Conservation (phyloP, 2,329 filamentous ascomycete species). For the Alternaria sp. region DNA sequence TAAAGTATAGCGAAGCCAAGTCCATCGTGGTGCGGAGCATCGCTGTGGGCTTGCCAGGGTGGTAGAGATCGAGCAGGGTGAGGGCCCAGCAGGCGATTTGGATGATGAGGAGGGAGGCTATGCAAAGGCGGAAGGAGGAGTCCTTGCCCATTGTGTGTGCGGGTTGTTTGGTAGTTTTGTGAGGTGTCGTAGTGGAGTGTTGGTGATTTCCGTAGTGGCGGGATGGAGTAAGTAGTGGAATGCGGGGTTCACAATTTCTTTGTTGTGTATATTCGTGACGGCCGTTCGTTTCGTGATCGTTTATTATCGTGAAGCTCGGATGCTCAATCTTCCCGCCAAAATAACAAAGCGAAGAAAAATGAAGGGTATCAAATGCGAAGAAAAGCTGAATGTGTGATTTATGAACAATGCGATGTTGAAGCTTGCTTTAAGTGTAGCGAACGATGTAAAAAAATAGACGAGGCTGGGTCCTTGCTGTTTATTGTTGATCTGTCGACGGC, state of each 20-base stretch:
- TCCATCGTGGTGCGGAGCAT: slow-evolving; percentile 30
- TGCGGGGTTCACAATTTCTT: neutral
- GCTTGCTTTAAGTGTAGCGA: neutral
- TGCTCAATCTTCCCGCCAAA: neutral
- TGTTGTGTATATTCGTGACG: neutral
- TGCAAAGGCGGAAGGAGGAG: slow-evolving; percentile 35
- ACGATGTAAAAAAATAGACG: neutral
- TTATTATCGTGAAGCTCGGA: neutral
- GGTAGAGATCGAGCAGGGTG: slow-evolving; percentile 39
- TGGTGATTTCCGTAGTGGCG: neutral
- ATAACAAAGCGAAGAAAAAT: neutral
- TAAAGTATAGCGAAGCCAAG: slow-evolving; percentile 11
- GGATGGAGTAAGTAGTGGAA: neutral
- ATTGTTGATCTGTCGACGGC: neutral
- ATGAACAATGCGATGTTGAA: neutral
- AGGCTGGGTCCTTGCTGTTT: neutral
- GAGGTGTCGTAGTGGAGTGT: neutral
- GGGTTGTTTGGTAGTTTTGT: neutral
- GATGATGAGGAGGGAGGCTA: slow-evolving; percentile 39
- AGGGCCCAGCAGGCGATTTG: slow-evolving; percentile 42
- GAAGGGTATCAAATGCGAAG: neutral
- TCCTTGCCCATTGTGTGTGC: slow-evolving; percentile 31
- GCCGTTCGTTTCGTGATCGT: neutral
- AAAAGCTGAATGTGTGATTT: neutral
- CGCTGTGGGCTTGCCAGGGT: slow-evolving; percentile 34